Evolutionary conservation across 495 filamentous ascomycete species (phyloP), one percentile per base, ranked within the genome.

Genomic region (Penicillium alfredii): DNA sequence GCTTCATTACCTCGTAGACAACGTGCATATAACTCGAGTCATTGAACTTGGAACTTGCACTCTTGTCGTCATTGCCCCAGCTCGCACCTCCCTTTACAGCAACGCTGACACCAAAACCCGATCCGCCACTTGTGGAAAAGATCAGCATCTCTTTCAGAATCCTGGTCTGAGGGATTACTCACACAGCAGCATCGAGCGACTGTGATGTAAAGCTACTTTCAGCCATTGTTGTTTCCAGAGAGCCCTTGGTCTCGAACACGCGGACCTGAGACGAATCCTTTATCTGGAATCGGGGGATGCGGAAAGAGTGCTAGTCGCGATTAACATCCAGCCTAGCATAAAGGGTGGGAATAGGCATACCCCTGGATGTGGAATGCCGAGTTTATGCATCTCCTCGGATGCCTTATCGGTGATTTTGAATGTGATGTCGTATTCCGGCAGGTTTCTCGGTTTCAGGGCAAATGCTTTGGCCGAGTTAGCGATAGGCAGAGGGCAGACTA

Each of bases 261-360:
- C 26, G 24, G 35, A 38, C 35, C 35, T 30, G 24, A 29, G 35
- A 38, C 8, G 24, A 9, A 18, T 38, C 35, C 7, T 30, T 18
- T 8, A 38, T 38, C 6, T 38, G 35, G 24, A 38, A 38, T 13
- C 35, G 35, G 14, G 35, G 35, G 35, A 38, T 38, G 24, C 35
- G 35, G 35, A 38, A 38, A 10, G 8, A 16, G 25, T 30, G 23
- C 35, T 38, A 30, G 5, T 30, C 15, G 23, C 14, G 12, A 29
- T 29, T 29, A 29, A 29, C 24, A 26, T 38, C 21, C 23, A 30
- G 16, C n/a, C 23, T 18, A 14, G 15, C 11, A 17, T 8, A 16
- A 15, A 29, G 16, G 10, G 35, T 19, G 16, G 19, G 26, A 20
- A 38, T 8, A 22, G 35, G 6, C 6, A 7, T 16, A 30, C 24